Percentiles rank a stretch among this genome's conserved stretches.
Conservation (phyloP, 805 yeast species). For the Monosporozyma servazzii region DNA sequence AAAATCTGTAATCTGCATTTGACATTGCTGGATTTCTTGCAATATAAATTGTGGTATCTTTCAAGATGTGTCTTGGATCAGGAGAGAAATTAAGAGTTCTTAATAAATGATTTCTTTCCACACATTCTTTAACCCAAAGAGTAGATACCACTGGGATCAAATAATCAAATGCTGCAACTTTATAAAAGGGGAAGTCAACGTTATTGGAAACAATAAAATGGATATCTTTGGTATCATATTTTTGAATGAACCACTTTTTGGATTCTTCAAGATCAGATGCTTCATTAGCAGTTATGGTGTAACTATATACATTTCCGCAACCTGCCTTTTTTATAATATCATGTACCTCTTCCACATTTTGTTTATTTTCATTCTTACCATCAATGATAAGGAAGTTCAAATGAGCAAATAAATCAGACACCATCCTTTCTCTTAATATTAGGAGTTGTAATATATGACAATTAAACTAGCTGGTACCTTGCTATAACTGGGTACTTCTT, state of each 20-base stretch:
- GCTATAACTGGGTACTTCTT: not conserved
- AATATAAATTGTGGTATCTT: slow-evolving; percentile 48
- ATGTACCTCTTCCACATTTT: not conserved
- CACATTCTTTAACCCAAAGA: slow-evolving; percentile 21
- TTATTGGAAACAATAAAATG: slow-evolving; percentile 22
- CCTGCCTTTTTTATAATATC: slow-evolving; percentile 1
- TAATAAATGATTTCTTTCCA: slow-evolving; percentile 14
- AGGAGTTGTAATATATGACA: not conserved
- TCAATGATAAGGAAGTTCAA: slow-evolving; percentile 18
- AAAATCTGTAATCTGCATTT: slow-evolving; percentile 58
- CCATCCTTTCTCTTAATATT: not conserved
- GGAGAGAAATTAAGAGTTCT: slow-evolving; percentile 47
- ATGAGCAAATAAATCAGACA: slow-evolving; percentile 10
- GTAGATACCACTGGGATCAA: slow-evolving; percentile 25
- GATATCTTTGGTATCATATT: slow-evolving; percentile 11
- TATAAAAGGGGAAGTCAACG: slow-evolving; percentile 22
- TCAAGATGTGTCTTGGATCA: slow-evolving; percentile 56
- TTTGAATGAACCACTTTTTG: slow-evolving; percentile 10
- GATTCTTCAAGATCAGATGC: not conserved
- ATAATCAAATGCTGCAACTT: slow-evolving; percentile 20
- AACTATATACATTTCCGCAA: not conserved
- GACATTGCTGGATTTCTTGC: slow-evolving; percentile 27
- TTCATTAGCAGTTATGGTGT: not conserved
- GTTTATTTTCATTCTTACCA: not conserved
- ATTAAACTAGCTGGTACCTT: not conserved